Percentiles rank a stretch among this genome's conserved stretches.
phyloP scores from a whole-genome alignment of 1,284 basidiomycete species.

The Thelephora terrestris region DNA sequence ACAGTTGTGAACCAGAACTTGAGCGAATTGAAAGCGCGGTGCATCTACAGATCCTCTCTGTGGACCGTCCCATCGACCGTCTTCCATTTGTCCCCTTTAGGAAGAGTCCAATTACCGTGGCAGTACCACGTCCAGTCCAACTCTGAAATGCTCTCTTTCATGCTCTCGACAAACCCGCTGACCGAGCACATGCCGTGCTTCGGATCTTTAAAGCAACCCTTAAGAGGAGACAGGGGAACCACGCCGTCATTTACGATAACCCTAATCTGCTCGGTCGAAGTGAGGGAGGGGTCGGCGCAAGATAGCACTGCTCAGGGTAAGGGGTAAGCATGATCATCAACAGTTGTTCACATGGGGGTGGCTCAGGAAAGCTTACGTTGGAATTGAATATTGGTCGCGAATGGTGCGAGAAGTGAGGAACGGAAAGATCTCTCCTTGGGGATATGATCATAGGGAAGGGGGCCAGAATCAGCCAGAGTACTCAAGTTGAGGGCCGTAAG shows the following conservation, averaged over 20 bases:
- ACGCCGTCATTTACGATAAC: constrained; percentile 50
- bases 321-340: too few species aligned
- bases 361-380: constrained; percentile 30
- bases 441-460: constrained; percentile 48
- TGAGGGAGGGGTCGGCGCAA: constrained; percentile 27
- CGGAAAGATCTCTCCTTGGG: constrained; percentile 34
- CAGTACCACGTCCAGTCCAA: constrained; percentile 16
- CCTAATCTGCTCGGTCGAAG: constrained; percentile 28
- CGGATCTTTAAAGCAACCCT: constrained; percentile 13
- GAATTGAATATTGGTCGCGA: background rate
- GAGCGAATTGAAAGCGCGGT: background rate
- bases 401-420: background rate
- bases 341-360: constrained; percentile 44
- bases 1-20: background rate
- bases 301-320: constrained; percentile 21
- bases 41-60: too few species aligned
- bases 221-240: constrained; percentile 38
- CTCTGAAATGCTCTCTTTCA: constrained; percentile 17
- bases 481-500: constrained; percentile 54
- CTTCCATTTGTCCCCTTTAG: constrained; percentile 33
- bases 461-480: constrained; percentile 40
- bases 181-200: constrained; percentile 17
- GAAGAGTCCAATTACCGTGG: constrained; percentile 46
- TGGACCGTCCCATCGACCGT: constrained; percentile 16
- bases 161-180: constrained; percentile 15